phyloP scores from a whole-genome alignment of 2,329 filamentous ascomycete genomes.

The Capronia americana region DNA sequence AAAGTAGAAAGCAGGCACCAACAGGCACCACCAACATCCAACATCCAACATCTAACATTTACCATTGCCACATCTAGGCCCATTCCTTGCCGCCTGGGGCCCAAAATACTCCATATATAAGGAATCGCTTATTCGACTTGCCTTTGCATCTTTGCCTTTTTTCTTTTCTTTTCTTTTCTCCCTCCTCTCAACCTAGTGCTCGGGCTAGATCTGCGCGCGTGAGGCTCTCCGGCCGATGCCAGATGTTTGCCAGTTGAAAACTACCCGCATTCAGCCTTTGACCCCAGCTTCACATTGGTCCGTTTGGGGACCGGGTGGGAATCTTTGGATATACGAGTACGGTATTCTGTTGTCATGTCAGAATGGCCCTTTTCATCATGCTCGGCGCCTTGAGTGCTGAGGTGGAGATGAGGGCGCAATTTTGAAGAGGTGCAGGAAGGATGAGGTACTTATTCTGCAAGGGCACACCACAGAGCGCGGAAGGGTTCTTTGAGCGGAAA shows the following conservation, averaged over 20 bases:
- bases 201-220: not conserved
- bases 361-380: not conserved
- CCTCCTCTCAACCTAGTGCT: not conserved
- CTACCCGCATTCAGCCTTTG: not conserved
- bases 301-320: not conserved
- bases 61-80: not conserved
- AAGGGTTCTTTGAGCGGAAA: not conserved
- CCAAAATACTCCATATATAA: not conserved
- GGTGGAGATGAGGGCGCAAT: not conserved
- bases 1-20: not conserved
- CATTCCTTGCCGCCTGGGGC: too few relatives aligned
- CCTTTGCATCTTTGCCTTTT: not conserved
- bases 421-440: not conserved
- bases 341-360: not conserved
- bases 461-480: not conserved
- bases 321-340: slow-evolving; percentile 6
- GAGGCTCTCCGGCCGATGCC: slow-evolving; percentile 1
- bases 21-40: not conserved
- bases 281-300: not conserved
- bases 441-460: not conserved
- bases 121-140: not conserved
- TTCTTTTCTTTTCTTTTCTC: not conserved
- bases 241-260: slow-evolving; percentile 3
- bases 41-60: not conserved
- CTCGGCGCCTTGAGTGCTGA: not conserved